Base-by-base conservation (phyloP, 1,284 basidiomycete species). In the Ceratobasidium sp. region DNA sequence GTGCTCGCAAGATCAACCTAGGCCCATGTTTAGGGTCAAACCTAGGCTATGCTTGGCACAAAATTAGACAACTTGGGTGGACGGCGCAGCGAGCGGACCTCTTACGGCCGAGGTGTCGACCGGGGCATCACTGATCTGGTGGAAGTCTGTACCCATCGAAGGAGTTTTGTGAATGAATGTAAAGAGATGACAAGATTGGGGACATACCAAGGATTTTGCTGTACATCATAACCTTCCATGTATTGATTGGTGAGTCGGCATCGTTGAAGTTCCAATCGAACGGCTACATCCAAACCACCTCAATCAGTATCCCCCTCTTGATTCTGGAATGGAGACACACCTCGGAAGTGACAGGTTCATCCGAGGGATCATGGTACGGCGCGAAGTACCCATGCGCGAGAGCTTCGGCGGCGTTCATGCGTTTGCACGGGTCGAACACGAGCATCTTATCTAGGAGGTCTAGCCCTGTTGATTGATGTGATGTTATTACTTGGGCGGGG, bases 241-340 rank as follows among this genome's bases (percentile, higher is more conserved):
- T 98, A 83, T 99, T 98, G 33, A 99, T 94, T 87, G 98, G 98
- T 60, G 99, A 88, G 83, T 99, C 97, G n/a, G 98, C 98, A 81
- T 99, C 97, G 85, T 99, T 99, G 90, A 99, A 99, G 82, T 92
- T 94, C 97, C 97, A 99, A 85, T 99, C 97, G 82, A 99, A 99
- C 82, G 95, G 93, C 84, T n/a, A n/a, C n/a, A n/a, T n/a, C n/a
- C n/a, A n/a, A n/a, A n/a, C n/a, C n/a, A n/a, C n/a, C n/a, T n/a
- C n/a, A n/a, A n/a, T n/a, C n/a, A n/a, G n/a, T n/a, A n/a, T n/a
- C n/a, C n/a, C n/a, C n/a, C n/a, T n/a, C n/a, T n/a, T 68, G 35
- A 54, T 11, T 28, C n/a, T n/a, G n/a, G n/a, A n/a, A 47, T 10
- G 2, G 31, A 13, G 35, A 35, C 65, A n/a, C 10, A 51, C 65